Percentiles rank a stretch among this genome's conserved stretches.
Evolutionary conservation across 2,329 filamentous ascomycete genomes (phyloP).

Genomic region (Rhinocladiella mackenziei): DNA sequence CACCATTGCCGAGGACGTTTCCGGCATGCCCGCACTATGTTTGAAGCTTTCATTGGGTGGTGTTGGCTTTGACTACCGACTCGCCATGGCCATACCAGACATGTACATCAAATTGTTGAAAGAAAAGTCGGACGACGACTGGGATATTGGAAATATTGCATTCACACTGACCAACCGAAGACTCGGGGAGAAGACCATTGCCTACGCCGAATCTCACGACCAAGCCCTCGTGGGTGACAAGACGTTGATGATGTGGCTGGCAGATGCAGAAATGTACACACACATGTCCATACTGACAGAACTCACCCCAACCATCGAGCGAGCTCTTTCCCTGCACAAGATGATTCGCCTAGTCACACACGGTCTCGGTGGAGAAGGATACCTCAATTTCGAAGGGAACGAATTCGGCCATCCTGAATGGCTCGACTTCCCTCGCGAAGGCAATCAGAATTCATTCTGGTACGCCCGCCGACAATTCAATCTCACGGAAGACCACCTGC

Average conservation of each 20-base stretch:
- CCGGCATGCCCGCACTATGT: slow-evolving; percentile 96
- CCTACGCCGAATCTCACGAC: slow-evolving; percentile 94
- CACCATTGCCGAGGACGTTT: slow-evolving; percentile 94
- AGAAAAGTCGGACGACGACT: slow-evolving; percentile 83
- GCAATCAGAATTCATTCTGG: slow-evolving; percentile 90
- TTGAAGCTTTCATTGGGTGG: slow-evolving; percentile 79
- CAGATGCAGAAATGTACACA: slow-evolving; percentile 94
- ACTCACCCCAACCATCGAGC: slow-evolving; percentile 82
- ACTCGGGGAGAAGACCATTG: slow-evolving; percentile 96
- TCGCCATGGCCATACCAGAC: slow-evolving; percentile 96
- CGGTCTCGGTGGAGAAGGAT: slow-evolving; percentile 86
- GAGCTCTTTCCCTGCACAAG: slow-evolving; percentile 91
- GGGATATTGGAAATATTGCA: slow-evolving; percentile 81
- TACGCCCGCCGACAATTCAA: slow-evolving; percentile 93
- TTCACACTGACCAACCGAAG: slow-evolving; percentile 88
- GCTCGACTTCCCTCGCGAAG: slow-evolving; percentile 94
- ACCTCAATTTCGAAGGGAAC: slow-evolving; percentile 98
- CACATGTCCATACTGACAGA: slow-evolving; percentile 86
- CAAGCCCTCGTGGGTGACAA: slow-evolving; percentile 98
- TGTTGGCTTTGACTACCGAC: slow-evolving; percentile 92
- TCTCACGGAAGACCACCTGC: slow-evolving; percentile 75
- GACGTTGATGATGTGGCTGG: slow-evolving; percentile 95
- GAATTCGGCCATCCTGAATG: slow-evolving; percentile 98
- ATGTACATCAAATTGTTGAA: slow-evolving; percentile 99
- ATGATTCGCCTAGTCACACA: slow-evolving; percentile 95